Evolutionary conservation across 2,329 filamentous ascomycete species (phyloP), one percentile per base, ranked within the genome.

Genomic region (Alternaria triticina): DNA sequence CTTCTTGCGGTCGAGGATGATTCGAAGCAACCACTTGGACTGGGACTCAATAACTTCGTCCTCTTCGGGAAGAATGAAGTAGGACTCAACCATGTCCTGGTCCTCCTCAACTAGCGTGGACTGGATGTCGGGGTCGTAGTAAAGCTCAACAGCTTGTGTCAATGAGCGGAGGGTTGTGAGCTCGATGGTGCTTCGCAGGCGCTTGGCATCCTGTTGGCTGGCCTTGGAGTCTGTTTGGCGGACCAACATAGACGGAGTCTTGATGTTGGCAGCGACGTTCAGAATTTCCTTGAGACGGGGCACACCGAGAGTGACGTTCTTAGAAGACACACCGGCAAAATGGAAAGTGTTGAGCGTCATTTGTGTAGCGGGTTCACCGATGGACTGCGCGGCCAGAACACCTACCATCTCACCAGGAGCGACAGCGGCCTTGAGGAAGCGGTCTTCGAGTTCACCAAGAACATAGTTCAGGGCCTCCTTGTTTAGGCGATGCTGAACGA

Each of bases 321-420:
- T 99, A 23, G 95, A 97, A 40, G 96, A 97, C 65, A 99, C 94
- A 97, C 96, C 96, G 81, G 96, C 94, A 81, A 99, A 99, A 86
- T 99, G 96, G 91, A 99, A 99, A 23, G 96, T 99, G 84, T 99
- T 99, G 65, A 99, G 84, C 1, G 96, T 99, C 96, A 99, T 99
- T 85, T 99, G 96, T 1, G 96, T 99, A 22, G 96, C 96, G 44
- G 96, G 96, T 82, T 99, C 96, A 84, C 96, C 96, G 78, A 99
- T 99, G 30, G 96, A 99, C 83, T 99, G 96, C 7, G 96, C 96
- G 67, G 96, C 96, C 75, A 99, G 84, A 22, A 99, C 96, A 83
- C 96, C 96, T 60, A 99, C 96, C 96, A 99, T 99, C 80, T 99
- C 96, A 77, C 96, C 96, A 51, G 96, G 95, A 73, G 90, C 93